Base-by-base conservation (phyloP, 257 asterid species). In the Cordia subcordata region DNA sequence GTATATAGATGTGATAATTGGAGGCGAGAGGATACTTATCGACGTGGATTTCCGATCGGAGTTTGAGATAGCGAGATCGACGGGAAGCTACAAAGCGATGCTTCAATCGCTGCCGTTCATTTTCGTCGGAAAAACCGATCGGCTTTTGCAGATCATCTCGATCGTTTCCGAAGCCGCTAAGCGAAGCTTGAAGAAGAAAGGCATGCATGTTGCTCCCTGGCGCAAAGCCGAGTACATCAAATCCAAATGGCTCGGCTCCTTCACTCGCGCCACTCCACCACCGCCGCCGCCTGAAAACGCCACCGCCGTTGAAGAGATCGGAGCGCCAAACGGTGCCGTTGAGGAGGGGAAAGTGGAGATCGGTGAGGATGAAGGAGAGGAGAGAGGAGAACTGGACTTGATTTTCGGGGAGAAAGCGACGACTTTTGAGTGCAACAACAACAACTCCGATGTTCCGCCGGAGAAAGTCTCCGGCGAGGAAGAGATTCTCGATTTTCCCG, bases 141-240 rank as follows among this genome's bases (percentile, higher is more conserved):
- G 98, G 15, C 78, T 91, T 13, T 77, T 76, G 22, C 95, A 91
- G 75, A 88, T 91, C 64, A 81, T 91, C 0, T 79, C 88, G 10
- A 70, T 91, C 38, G 92, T 82, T 2, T 77, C 96, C 53, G 98
- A 88, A 18, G 92, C 95, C 6, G 94, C 90, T 11, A 76, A 79
- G 58, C 79, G 50, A 60, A 91, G 98, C 73, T 74, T 91, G 49
- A 91, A 85, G 77, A 91, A 82, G 86, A 91, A 91, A 69, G 98
- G 95, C 19, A 88, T 91, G 98, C 94, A 91, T 61, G 69, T 91
- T 38, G 85, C 98, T 35, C 96, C 98, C 6, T 91, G 98, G 98
- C 94, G 98, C 13, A 91, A 86, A 73, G 61, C 81, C 6, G 96
- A 91, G 46, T 91, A 88, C 76, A 71, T 80, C 42, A 82, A 83